Evolutionary conservation across 2,329 filamentous ascomycete species (phyloP).

Genomic region (Shiraia bambusicola): DNA sequence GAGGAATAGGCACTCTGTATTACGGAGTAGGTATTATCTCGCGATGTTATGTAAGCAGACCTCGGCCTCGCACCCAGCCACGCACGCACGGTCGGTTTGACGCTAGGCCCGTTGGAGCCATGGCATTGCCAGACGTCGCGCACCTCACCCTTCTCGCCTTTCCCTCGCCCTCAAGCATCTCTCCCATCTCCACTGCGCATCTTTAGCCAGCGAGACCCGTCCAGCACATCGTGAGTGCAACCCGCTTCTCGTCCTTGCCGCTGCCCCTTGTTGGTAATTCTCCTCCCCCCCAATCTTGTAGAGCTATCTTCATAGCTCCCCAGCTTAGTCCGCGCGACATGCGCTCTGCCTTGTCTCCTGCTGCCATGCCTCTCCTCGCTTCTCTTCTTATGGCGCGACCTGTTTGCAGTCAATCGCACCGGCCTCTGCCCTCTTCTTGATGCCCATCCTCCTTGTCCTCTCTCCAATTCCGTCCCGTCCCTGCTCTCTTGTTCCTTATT

Average conservation of each 20-base stretch:
- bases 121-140: slow-evolving; percentile 19
- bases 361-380: slow-evolving; percentile 30
- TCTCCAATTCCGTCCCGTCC: slow-evolving; percentile 32
- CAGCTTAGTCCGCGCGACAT: slow-evolving; percentile 36
- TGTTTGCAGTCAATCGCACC: slow-evolving; percentile 37
- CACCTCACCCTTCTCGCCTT: slow-evolving; percentile 20
- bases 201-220: slow-evolving; percentile 23
- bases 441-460: slow-evolving; percentile 24
- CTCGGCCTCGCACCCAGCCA: slow-evolving; percentile 13
- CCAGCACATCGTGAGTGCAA: slow-evolving; percentile 45
- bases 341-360: slow-evolving; percentile 32
- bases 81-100: slow-evolving; percentile 11
- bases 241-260: slow-evolving; percentile 30
- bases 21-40: background rate
- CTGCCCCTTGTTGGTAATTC: slow-evolving; percentile 31
- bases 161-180: slow-evolving; percentile 15
- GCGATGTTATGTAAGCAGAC: slow-evolving; percentile 12
- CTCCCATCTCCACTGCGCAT: slow-evolving; percentile 25
- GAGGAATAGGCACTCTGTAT: background rate
- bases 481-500: slow-evolving; percentile 34
- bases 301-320: slow-evolving; percentile 36
- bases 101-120: slow-evolving; percentile 26
- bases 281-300: slow-evolving; percentile 26
- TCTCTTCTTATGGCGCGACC: slow-evolving; percentile 36
- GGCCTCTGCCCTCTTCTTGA: slow-evolving; percentile 21